Evolutionary conservation across 176 grass and related monocot genomes (phyloP).

Genomic region (Musa troglodytarum): DNA sequence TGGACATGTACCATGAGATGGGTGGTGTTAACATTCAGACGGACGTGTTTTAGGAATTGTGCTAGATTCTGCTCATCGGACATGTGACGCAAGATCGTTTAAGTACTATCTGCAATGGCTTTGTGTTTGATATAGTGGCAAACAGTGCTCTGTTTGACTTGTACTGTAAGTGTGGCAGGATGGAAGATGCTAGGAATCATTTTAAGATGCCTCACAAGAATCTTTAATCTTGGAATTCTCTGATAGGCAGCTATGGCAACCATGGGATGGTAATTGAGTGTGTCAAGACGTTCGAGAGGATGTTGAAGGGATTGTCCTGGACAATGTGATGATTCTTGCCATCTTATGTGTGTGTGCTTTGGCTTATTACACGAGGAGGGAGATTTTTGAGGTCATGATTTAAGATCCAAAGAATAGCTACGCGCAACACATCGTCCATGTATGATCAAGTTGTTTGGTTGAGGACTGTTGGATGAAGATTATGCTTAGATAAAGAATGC

Average conservation of each 20-base stretch:
- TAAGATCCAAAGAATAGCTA: conserved; percentile 38
- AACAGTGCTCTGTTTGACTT: conserved; percentile 59
- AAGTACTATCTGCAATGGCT: conserved; percentile 48
- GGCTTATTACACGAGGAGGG: conserved; percentile 56
- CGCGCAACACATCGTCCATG: conserved; percentile 80
- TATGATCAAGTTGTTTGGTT: conserved; percentile 75
- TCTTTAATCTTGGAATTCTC: conserved; percentile 81
- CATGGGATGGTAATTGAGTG: conserved; percentile 65
- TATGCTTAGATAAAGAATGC: conserved; percentile 60
- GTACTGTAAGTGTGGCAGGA: conserved; percentile 85
- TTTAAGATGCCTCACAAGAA: conserved; percentile 81
- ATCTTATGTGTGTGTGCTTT: conserved; percentile 57
- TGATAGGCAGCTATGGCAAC: conserved; percentile 72
- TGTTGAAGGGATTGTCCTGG: conserved; percentile 47
- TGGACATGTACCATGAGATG: conserved; percentile 67
- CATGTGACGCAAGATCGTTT: conserved; percentile 70
- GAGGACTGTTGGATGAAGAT: conserved; percentile 67
- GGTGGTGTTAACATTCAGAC: conserved; percentile 21
- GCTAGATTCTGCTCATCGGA: conserved; percentile 44
- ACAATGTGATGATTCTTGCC: conserved; percentile 64
- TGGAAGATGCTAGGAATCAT: conserved; percentile 70
- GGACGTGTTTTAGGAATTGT: conserved; percentile 56
- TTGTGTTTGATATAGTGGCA: conserved; percentile 42
- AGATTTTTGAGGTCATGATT: conserved; percentile 57
- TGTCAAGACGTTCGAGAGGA: conserved; percentile 51